Evolutionary conservation across 164 flowering plant genomes (phyloP).

Genomic region (Vitis labrusca): DNA sequence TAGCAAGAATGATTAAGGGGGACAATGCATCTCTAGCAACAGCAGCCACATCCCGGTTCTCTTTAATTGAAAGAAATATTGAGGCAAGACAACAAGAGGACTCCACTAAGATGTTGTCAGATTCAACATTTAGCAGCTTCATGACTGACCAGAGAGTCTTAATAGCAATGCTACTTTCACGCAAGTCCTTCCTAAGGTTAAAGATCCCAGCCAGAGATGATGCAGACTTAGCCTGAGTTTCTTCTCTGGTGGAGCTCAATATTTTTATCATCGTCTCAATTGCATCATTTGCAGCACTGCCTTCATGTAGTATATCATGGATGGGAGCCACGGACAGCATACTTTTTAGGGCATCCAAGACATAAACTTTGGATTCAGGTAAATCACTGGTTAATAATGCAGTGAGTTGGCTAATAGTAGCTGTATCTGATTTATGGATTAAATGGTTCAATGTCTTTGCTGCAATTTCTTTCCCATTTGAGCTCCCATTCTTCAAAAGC

Average conservation of each 20-base stretch:
- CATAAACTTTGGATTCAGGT: slow-evolving; percentile 92
- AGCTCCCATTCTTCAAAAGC: slow-evolving; percentile 93
- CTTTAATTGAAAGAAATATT: slow-evolving; percentile 83
- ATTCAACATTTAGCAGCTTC: slow-evolving; percentile 73
- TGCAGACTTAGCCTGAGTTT: slow-evolving; percentile 93
- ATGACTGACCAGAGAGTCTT: slow-evolving; percentile 64
- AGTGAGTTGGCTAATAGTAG: slow-evolving; percentile 95
- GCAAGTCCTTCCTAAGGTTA: slow-evolving; percentile 78
- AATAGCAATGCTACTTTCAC: slow-evolving; percentile 81
- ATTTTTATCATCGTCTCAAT: slow-evolving; percentile 87
- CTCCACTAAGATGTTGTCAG: slow-evolving; percentile 66
- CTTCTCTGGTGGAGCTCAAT: slow-evolving; percentile 77
- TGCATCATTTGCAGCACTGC: slow-evolving; percentile 97
- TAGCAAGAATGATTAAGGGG: slow-evolving; percentile 67
- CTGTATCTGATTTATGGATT: slow-evolving; percentile 93
- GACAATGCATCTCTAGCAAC: slow-evolving; percentile 73
- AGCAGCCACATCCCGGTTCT: slow-evolving; percentile 76
- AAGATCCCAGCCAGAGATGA: slow-evolving; percentile 84
- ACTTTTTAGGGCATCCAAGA: slow-evolving; percentile 90
- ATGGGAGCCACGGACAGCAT: slow-evolving; percentile 85
- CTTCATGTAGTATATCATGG: slow-evolving; percentile 78
- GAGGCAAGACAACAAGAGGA: slow-evolving; percentile 86
- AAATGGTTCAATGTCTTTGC: slow-evolving; percentile 92
- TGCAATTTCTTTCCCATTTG: slow-evolving; percentile 90
- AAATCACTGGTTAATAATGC: slow-evolving; percentile 88